Percentiles rank a stretch among this genome's conserved stretches.
These are phyloP conservation scores for Elaeis oleifera DNA, from an alignment of 202 grass and related monocot genomes.

Conservation along the genomic window DNA sequence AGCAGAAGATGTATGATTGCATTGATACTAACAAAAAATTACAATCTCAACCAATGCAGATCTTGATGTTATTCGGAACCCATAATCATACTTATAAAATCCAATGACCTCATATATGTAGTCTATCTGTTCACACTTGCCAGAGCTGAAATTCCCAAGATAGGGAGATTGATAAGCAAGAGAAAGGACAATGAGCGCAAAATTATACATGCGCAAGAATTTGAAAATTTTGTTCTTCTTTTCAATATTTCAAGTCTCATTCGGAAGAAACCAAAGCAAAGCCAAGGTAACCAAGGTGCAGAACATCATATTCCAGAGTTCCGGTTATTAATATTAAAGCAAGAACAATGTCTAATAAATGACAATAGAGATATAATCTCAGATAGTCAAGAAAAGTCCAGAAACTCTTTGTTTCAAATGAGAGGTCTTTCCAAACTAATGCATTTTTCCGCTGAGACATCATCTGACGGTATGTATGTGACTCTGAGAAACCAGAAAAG, in stretches of 20 bases:
- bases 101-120: constrained; percentile 93
- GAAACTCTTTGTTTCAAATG: constrained; percentile 98
- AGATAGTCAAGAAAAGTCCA: constrained; percentile 98
- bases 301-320: constrained; percentile 94
- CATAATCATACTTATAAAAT: constrained; percentile 98
- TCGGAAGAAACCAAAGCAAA: constrained; percentile 94
- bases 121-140: constrained; percentile 82
- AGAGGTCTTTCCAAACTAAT: constrained; percentile 85
- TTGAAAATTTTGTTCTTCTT: constrained; percentile 96
- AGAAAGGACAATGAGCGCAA: constrained; percentile 85
- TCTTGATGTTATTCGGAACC: constrained; percentile 89
- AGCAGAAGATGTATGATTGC: constrained; percentile 92
- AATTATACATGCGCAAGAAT: constrained; percentile 92
- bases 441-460: constrained; percentile 74
- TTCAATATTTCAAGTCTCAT: constrained; percentile 98
- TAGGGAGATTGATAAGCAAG: constrained; percentile 98
- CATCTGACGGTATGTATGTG: constrained; percentile 69
- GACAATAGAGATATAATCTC: constrained; percentile 82
- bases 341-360: constrained; percentile 97
- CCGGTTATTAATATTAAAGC: constrained; percentile 92
- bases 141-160: constrained; percentile 84
- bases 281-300: constrained; percentile 94
- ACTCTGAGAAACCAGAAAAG: constrained; percentile 78
- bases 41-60: constrained; percentile 98
- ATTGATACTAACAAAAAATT: constrained; percentile 80